phyloP scores from a whole-genome alignment of 148 eudicot genomes.

The Vaccinium corymbosum region DNA sequence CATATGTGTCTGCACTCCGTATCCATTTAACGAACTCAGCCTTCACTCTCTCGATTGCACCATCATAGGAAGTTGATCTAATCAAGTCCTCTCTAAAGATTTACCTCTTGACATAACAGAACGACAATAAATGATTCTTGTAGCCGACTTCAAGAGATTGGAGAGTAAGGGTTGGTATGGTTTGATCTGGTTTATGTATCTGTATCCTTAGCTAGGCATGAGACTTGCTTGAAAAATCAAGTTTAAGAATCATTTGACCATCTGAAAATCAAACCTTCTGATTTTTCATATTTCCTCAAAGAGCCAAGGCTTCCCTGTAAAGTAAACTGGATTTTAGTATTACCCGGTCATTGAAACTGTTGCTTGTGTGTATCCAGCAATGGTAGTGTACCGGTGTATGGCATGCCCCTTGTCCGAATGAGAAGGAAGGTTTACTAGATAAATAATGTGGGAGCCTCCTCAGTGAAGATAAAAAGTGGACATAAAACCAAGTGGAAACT shows the following conservation, averaged over 20 bases:
- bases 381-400: neutral
- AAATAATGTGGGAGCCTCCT: neutral
- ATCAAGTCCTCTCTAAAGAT: neutral
- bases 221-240: neutral
- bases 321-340: neutral
- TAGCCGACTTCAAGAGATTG: neutral
- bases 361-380: neutral
- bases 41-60: no score
- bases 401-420: neutral
- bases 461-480: neutral
- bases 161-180: neutral
- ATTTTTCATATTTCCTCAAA: neutral
- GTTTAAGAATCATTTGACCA: neutral
- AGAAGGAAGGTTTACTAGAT: neutral
- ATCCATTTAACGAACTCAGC: neutral
- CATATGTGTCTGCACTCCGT: neutral
- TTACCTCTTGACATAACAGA: neutral
- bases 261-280: neutral
- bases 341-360: neutral
- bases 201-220: neutral
- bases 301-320: neutral
- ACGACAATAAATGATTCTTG: neutral
- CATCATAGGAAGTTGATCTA: no score
- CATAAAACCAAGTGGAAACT: neutral
- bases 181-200: neutral